Evolutionary conservation across 371 early-diverging fungal species (phyloP), one percentile per base, ranked within the genome.

Genomic region (Mucor indicus): DNA sequence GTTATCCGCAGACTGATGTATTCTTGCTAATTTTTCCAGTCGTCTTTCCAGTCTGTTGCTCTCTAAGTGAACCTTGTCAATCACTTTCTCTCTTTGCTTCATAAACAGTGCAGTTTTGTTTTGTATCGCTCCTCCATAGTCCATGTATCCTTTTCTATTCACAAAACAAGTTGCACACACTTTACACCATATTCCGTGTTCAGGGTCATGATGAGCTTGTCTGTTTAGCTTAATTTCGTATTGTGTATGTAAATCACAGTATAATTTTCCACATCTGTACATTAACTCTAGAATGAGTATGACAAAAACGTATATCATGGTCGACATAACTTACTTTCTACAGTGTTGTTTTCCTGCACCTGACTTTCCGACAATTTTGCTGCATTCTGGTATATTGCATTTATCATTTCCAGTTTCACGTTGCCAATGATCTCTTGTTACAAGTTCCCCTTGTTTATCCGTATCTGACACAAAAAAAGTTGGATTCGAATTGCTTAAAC

Each of bases 11-110:
- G 33, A 47, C 31, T 62, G 48, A 57, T 75, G 75, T 12, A 75
- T 62, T 39, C 54, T 56, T 13, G 76, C 76, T 16, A 76, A 38
- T 67, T 84, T 84, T 61, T 88, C 93, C 44, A 95, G 65, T 11
- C 96, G 74, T 62, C 90, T 88, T 55, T 92, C 93, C 7, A 93
- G 64, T 43, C 91, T 81, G 61, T 93, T 96, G 13, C 81, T 80
- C 44, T 93, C 94, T 41, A 96, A 55, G 50, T 80, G 79, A 4
- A 86, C 79, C 31, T 74, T 71, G 38, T 87, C 88, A 10, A 85
- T 77, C 8, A 74, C 73, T 38, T 64, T 75, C 29, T 66, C 75
- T 41, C 93, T 68, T 45, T 69, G 50, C 30, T 76, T 77, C 25
- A 78, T 49, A 58, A 90, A 91, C 11, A 48, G 42, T 0, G 67